phyloP scores from a whole-genome alignment of 1,284 basidiomycete species.

The Trichosporon inkin region DNA sequence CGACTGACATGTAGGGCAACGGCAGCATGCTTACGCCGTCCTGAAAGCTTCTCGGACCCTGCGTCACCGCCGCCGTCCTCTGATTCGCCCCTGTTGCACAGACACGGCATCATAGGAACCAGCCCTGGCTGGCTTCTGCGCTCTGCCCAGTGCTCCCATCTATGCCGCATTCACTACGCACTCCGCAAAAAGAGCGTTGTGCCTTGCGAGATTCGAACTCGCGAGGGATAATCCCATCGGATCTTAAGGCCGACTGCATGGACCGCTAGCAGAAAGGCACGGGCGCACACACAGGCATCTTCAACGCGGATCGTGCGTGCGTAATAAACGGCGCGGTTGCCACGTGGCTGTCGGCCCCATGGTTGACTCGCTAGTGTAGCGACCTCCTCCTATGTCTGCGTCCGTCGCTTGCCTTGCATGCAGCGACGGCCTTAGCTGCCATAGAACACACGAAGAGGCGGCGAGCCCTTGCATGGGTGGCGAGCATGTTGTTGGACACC shows the following conservation, averaged over 20 bases:
- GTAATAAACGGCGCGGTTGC: no score
- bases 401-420: no score
- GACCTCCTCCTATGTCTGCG: no score
- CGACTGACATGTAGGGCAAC: neutral
- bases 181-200: neutral
- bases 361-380: no score
- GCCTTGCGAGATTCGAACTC: conserved; percentile 9
- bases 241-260: conserved; percentile 9
- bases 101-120: neutral
- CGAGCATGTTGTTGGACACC: no score
- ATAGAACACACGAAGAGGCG: no score
- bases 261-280: conserved; percentile 9
- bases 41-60: neutral
- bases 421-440: no score
- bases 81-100: neutral
- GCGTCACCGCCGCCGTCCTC: neutral
- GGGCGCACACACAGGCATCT: neutral
- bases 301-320: no score
- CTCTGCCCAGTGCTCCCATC: no score
- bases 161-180: no score
- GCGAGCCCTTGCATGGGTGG: no score
- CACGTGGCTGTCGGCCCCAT: no score
- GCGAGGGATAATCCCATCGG: conserved; percentile 8
- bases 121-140: neutral
- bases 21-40: neutral